These are phyloP conservation scores for Boletellus ananas DNA, from an alignment of 768 basidiomycete genomes.

Conservation along the genomic window DNA sequence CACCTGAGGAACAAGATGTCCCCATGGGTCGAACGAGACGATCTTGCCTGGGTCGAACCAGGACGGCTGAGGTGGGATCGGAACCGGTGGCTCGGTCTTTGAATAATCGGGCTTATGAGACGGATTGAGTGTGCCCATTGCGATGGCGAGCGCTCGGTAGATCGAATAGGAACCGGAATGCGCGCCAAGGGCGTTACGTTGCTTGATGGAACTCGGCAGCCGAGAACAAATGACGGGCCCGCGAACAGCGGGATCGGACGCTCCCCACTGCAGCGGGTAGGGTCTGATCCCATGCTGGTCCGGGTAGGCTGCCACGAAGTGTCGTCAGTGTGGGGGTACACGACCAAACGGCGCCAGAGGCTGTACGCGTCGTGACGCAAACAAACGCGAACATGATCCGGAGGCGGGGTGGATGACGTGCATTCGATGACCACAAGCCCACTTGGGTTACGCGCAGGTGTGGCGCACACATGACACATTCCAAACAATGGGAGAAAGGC, in stretches of 20 bases:
- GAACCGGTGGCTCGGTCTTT: slow-evolving; percentile 80
- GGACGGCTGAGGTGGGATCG: slow-evolving; percentile 67
- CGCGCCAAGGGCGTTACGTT: slow-evolving; percentile 90
- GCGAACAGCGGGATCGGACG: slow-evolving; percentile 53
- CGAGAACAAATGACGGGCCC: slow-evolving; percentile 91
- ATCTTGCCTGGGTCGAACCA: slow-evolving; percentile 82
- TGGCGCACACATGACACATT: not conserved
- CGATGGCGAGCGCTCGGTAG: slow-evolving; percentile 90
- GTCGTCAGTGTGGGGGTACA: slow-evolving; percentile 10
- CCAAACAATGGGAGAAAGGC: not conserved
- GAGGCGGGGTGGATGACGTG: slow-evolving; percentile 6
- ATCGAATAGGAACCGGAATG: slow-evolving; percentile 93
- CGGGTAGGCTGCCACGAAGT: slow-evolving; percentile 62
- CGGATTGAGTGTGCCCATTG: slow-evolving; percentile 78
- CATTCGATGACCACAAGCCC: not conserved
- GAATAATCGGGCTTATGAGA: slow-evolving; percentile 80
- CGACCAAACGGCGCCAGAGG: not conserved
- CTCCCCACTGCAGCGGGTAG: slow-evolving; percentile 79
- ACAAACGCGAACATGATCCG: slow-evolving; percentile 8
- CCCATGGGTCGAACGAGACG: slow-evolving; percentile 92
- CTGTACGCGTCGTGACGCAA: slow-evolving; percentile 9
- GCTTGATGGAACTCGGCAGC: slow-evolving; percentile 77
- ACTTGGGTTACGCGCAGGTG: not conserved
- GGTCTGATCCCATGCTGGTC: slow-evolving; percentile 88
- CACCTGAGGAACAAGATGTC: slow-evolving; percentile 76